Percentiles rank a stretch among this genome's conserved stretches.
These are phyloP conservation scores for Penstemon eatonii DNA, from an alignment of 257 asterid genomes.

Conservation along the genomic window DNA sequence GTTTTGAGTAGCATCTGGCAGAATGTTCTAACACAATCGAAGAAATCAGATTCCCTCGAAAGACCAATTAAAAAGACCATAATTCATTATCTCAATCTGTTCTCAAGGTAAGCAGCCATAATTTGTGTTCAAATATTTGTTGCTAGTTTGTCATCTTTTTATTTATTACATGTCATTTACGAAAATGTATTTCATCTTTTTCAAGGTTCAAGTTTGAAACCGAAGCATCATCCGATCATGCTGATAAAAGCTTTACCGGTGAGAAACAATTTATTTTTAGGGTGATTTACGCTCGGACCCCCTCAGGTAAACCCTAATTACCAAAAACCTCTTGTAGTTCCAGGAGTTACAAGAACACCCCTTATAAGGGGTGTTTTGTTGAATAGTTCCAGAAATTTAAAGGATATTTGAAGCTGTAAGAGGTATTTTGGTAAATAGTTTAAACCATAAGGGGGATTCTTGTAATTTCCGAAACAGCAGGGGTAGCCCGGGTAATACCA, in stretches of 20 bases:
- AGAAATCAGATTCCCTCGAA: constrained; percentile 36
- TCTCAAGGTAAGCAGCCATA: constrained; percentile 55
- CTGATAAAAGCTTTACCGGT: constrained; percentile 47
- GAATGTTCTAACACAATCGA: constrained; percentile 39
- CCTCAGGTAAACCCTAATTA: too few species aligned
- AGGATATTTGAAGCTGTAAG: too few species aligned
- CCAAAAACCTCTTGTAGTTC: too few species aligned
- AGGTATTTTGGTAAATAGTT: too few species aligned
- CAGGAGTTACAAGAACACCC: too few species aligned
- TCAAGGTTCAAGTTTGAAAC: constrained; percentile 49
- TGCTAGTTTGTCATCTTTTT: constrained; percentile 6
- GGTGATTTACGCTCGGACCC: too few species aligned
- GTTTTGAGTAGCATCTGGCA: constrained; percentile 49
- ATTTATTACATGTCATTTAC: constrained; percentile 25
- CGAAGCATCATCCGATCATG: constrained; percentile 32
- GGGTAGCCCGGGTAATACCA: too few species aligned
- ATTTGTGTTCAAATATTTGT: constrained; percentile 4
- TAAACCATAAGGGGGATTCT: too few species aligned
- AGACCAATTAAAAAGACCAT: constrained; percentile 42
- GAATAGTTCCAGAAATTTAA: too few species aligned
- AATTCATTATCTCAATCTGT: constrained; percentile 46
- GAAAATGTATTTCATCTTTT: constrained; percentile 20
- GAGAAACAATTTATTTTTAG: constrained; percentile 19
- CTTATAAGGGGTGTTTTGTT: too few species aligned
- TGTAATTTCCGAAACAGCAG: too few species aligned